Base-by-base conservation (phyloP, 805 yeast species). In the Yarrowia divulgata region DNA sequence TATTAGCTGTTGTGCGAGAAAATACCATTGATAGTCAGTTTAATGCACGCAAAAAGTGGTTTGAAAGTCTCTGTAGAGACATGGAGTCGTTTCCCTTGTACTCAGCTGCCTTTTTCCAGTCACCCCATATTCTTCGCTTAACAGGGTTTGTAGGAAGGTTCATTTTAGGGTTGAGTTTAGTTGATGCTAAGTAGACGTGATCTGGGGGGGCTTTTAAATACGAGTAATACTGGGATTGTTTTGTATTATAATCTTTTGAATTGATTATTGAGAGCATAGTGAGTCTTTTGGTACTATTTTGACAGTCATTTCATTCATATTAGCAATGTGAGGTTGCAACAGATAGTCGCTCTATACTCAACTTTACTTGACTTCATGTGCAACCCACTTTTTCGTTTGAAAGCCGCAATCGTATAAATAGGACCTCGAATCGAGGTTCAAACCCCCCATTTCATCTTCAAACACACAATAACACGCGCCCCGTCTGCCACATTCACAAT, bases 31-130 rank as follows among this genome's bases (percentile, higher is more conserved):
- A 48, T 8, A 48, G 16, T 32, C 39, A 9, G 19, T n/a, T 29
- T 32, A 54, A 54, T 37, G 34, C 35, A 39, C 60, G 43, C 60
- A 54, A 54, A 49, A 54, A 54, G 60, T 54, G 60, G 60, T 54
- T 39, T 39, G 45, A 39, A 19, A 12, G 29, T n/a, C n/a, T 8
- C 12, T 52, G 10, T 10, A 13, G 35, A 18, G 32, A 19, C 35
- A 7, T 8, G 9, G 32, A 34, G 8, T n/a, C 13, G 23, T 18
- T n/a, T 34, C 13, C n/a, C 10, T 8, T 8, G 13, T 16, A 1
- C 18, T 29, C 52, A 23, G 54, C 19, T 35, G 5, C 57, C 37
- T 52, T 52, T 37, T 52, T 37, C 13, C 9, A 16, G 23, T 54
- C 60, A 54, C 60, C 60, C 60, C 60, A 54, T 54, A 37, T 54